Conservation (phyloP, 225 moss, liverwort and hornwort species). For the Physcomitrium patens region DNA sequence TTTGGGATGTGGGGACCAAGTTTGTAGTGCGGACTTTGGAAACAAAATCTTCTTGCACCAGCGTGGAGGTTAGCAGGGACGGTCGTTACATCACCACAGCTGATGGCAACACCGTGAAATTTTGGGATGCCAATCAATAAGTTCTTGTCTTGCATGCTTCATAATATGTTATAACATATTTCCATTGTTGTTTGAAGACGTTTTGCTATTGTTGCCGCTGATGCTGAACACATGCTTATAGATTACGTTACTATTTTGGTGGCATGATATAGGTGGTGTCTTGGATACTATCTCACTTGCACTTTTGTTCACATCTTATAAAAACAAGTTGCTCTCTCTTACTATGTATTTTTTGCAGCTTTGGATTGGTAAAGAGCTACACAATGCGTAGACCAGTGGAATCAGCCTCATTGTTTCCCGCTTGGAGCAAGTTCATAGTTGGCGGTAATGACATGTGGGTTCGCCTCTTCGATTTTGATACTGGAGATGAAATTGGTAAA, state of each 20-base stretch:
- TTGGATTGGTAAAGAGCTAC: slow-evolving; percentile 96
- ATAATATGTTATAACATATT: not conserved
- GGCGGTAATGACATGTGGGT: slow-evolving; percentile 99
- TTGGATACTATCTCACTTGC: too few relatives aligned
- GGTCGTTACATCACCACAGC: slow-evolving; percentile 95
- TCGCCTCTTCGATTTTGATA: slow-evolving; percentile 95
- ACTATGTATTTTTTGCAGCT: slow-evolving; percentile 53
- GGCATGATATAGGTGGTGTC: slow-evolving; percentile 1
- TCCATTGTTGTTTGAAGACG: not conserved
- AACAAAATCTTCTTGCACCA: slow-evolving; percentile 95
- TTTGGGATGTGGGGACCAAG: slow-evolving; percentile 96
- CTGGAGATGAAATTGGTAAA: slow-evolving; percentile 92
- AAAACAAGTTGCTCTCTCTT: not conserved
- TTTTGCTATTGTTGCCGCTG: too few relatives aligned
- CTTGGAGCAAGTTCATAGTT: slow-evolving; percentile 92
- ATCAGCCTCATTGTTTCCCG: slow-evolving; percentile 91
- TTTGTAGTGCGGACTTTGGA: slow-evolving; percentile 87
- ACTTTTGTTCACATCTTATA: not conserved
- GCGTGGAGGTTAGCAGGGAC: slow-evolving; percentile 99
- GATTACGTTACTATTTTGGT: slow-evolving; percentile 6
- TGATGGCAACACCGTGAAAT: slow-evolving; percentile 96
- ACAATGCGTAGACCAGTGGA: slow-evolving; percentile 98
- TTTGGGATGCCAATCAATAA: slow-evolving; percentile 99
- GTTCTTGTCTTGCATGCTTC: slow-evolving; percentile 29
- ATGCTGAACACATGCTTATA: not conserved